Evolutionary conservation across 2,329 filamentous ascomycete genomes (phyloP).

Genomic region (Cladophialophora bantiana): DNA sequence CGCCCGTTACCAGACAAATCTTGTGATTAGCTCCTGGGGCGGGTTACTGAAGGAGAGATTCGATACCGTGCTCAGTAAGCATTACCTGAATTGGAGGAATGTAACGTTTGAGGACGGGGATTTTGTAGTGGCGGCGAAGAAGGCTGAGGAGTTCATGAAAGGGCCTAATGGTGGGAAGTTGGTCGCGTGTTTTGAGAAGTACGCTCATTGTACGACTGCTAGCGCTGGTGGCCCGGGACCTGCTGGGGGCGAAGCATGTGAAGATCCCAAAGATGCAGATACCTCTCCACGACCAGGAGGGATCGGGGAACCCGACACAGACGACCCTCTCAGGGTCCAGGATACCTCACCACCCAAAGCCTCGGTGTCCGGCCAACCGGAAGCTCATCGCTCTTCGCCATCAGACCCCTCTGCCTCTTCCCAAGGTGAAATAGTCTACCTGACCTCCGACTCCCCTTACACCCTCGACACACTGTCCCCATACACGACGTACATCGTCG

Average conservation of each 20-base stretch:
- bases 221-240: neutral
- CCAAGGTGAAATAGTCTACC: slow-evolving; percentile 75
- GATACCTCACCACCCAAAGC: neutral
- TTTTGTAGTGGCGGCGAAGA: slow-evolving; percentile 72
- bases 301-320: neutral
- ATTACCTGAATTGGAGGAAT: slow-evolving; percentile 80
- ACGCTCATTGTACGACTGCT: neutral
- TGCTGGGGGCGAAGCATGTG: neutral
- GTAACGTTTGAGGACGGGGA: slow-evolving; percentile 76
- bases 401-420: neutral
- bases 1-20: slow-evolving; percentile 70
- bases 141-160: slow-evolving; percentile 73
- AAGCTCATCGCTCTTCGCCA: neutral
- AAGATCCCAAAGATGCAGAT: neutral
- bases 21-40: slow-evolving; percentile 80
- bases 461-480: slow-evolving; percentile 83
- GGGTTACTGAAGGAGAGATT: slow-evolving; percentile 81
- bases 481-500: slow-evolving; percentile 89
- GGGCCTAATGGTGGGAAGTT: slow-evolving; percentile 64
- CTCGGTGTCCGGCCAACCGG: slow-evolving; percentile 20
- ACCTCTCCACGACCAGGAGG: neutral
- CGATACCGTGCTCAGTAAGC: slow-evolving; percentile 73
- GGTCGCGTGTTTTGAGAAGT: slow-evolving; percentile 61
- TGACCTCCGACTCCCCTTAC: slow-evolving; percentile 89
- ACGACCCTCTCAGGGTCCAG: neutral